Percentiles rank a stretch among this genome's conserved stretches.
These are phyloP conservation scores for Amanita fuliginea DNA, from an alignment of 768 basidiomycete genomes.

Conservation along the genomic window DNA sequence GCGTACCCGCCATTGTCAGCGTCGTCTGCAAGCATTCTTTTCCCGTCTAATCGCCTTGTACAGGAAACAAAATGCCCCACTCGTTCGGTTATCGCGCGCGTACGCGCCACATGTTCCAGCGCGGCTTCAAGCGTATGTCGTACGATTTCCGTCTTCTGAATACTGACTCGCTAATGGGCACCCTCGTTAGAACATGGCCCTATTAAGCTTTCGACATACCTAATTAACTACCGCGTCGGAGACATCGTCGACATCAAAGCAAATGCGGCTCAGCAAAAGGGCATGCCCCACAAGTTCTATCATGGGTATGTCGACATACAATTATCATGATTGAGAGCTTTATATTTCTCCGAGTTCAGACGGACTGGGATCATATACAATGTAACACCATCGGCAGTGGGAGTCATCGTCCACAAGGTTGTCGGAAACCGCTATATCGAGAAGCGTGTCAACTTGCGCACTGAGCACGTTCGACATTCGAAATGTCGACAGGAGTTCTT, in stretches of 20 bases:
- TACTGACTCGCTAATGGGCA: constrained; percentile 7
- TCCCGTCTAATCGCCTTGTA: constrained; percentile 5
- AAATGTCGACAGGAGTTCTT: constrained; percentile 97
- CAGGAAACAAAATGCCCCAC: constrained; percentile 84
- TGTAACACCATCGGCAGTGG: constrained; percentile 89
- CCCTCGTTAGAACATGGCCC: constrained; percentile 69
- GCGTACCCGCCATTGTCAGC: constrained; percentile 26
- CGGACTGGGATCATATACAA: constrained; percentile 99
- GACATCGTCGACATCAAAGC: constrained; percentile 99
- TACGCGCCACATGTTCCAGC: constrained; percentile 99
- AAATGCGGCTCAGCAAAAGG: constrained; percentile 98
- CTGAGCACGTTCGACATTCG: constrained; percentile 94
- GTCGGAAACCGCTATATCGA: constrained; percentile 99
- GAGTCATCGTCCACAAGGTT: constrained; percentile 96
- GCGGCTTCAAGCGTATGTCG: constrained; percentile 87
- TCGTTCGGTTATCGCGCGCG: constrained; percentile 99
- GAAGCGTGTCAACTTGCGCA: constrained; percentile 97
- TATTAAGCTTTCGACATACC: constrained; percentile 85
- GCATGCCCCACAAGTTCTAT: constrained; percentile 99
- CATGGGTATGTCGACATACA: constrained; percentile 60
- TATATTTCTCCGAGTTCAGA: constrained; percentile 25
- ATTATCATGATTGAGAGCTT: neutral
- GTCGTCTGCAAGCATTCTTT: constrained; percentile 24
- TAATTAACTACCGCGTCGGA: constrained; percentile 88
- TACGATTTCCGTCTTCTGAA: constrained; percentile 6